Evolutionary conservation across 495 filamentous ascomycete genomes (phyloP), one percentile per base, ranked within the genome.

Genomic region (Beverwykella pulmonaria): DNA sequence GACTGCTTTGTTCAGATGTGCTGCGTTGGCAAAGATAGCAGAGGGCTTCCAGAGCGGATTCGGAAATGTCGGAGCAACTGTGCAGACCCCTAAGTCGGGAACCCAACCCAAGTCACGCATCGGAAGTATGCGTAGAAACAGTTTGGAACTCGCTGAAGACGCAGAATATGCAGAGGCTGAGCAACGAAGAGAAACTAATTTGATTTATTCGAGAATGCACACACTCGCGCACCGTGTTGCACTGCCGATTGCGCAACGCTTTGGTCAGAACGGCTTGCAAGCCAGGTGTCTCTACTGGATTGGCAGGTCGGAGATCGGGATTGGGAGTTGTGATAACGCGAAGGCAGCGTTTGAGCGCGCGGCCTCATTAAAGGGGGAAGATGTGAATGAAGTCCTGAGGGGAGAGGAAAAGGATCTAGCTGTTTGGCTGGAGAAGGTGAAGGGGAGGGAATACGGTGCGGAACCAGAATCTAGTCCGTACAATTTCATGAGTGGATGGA

Each of bases 251-350:
- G 53, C 53, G 5, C 32, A 44, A 12, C 10, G 30, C 4, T 15
- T 39, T 14, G 19, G 20, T 6, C 30, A 57, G 23, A 8, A 36
- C 4, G 15, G 20, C 4, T 22, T 57, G 10, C 30, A 57, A 25
- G 53, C 53, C 20, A 39, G 53, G 22, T 57, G 53, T 26, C 22
- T 2, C 5, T 57, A 41, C 19, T 57, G 53, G 53, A 39, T 57
- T 44, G 53, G 32, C 4, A 3, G 53, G 17, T 30, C 27, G 1
- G 53, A 57, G 20, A 23, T 39, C 25, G 53, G 53, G 30, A 3
- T 29, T 17, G 30, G 53, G 1, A 30, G 41, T 41, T 57, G 34
- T 6, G 20, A 9, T 2, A 30, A 30, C 22, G 53, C 53, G 10
- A 2, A 8, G 3, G 12, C 3, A 4, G 30, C 14, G 29, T 57